phyloP scores from a whole-genome alignment of 2,329 filamentous ascomycete species.

The Huntiella omanensis region DNA sequence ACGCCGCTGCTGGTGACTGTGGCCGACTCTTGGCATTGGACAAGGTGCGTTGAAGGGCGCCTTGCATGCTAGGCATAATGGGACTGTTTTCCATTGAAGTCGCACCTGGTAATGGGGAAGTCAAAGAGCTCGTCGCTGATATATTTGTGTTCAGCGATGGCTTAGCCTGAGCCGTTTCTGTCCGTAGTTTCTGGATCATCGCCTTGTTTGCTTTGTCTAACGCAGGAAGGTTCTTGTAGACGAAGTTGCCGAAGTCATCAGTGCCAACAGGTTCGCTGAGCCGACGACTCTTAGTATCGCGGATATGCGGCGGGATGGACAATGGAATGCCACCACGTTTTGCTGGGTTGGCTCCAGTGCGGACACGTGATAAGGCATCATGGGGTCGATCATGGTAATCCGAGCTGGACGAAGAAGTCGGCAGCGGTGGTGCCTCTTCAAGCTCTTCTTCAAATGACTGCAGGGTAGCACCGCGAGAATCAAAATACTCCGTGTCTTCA shows the following conservation, averaged over 20 bases:
- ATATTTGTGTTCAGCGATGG: constrained; percentile 27
- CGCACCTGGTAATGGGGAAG: constrained; percentile 23
- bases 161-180: constrained; percentile 64
- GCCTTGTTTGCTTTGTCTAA: constrained; percentile 98
- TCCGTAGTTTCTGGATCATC: constrained; percentile 86
- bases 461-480: constrained; percentile 73
- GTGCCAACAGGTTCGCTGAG: constrained; percentile 75
- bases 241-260: constrained; percentile 91
- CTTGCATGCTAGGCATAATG: constrained; percentile 37
- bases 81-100: constrained; percentile 71
- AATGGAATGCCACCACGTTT: constrained; percentile 89
- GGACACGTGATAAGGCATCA: constrained; percentile 77
- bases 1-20: constrained; percentile 57
- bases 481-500: constrained; percentile 97
- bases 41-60: constrained; percentile 60
- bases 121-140: constrained; percentile 17
- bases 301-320: constrained; percentile 89
- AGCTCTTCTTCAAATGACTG: constrained; percentile 88
- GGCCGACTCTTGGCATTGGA: constrained; percentile 77
- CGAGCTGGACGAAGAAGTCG: constrained; percentile 41
- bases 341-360: constrained; percentile 42
- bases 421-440: constrained; percentile 61
- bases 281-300: constrained; percentile 70
- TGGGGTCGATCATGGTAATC: constrained; percentile 83
- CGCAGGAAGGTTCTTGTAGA: constrained; percentile 93